phyloP scores from a whole-genome alignment of 768 basidiomycete species.

The Rhodocollybia butyracea region DNA sequence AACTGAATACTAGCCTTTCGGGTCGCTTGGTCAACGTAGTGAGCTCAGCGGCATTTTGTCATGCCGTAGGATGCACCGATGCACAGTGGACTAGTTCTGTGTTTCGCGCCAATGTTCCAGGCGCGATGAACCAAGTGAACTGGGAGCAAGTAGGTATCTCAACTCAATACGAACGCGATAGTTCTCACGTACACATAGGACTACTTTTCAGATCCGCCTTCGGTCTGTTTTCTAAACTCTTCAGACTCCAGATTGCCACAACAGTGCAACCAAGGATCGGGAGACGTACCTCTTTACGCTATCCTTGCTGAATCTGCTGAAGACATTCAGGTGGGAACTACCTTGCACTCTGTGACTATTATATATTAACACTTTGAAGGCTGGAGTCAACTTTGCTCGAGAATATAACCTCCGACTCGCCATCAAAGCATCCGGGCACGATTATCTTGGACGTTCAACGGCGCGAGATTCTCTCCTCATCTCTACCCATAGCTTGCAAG shows the following conservation, averaged over 20 bases:
- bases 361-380: conserved; percentile 12
- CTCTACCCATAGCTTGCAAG: conserved; percentile 36
- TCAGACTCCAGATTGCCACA: conserved; percentile 2
- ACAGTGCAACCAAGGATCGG: conserved; percentile 26
- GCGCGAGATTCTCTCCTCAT: conserved; percentile 36
- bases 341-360: too few species aligned
- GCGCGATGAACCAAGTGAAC: conserved; percentile 13
- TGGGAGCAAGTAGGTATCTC: conserved; percentile 10
- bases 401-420: conserved; percentile 26
- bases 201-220: conserved; percentile 21
- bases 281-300: conserved; percentile 24
- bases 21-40: conserved; percentile 13
- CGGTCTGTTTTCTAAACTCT: conserved; percentile 18
- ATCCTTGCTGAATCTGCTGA: conserved; percentile 24
- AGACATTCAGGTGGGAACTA: conserved; percentile 26
- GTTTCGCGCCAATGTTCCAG: conserved; percentile 10
- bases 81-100: conserved; percentile 13
- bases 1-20: conserved; percentile 3
- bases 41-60: conserved; percentile 11
- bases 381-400: conserved; percentile 25
- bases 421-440: conserved; percentile 34
- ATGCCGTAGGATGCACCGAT: conserved; percentile 11
- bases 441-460: conserved; percentile 42
- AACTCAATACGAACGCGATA: neutral
- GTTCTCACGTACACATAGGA: conserved; percentile 12